These are phyloP conservation scores for Pestalotiopsis sp. DNA, from an alignment of 2,329 filamentous ascomycete genomes.

Conservation along the genomic window DNA sequence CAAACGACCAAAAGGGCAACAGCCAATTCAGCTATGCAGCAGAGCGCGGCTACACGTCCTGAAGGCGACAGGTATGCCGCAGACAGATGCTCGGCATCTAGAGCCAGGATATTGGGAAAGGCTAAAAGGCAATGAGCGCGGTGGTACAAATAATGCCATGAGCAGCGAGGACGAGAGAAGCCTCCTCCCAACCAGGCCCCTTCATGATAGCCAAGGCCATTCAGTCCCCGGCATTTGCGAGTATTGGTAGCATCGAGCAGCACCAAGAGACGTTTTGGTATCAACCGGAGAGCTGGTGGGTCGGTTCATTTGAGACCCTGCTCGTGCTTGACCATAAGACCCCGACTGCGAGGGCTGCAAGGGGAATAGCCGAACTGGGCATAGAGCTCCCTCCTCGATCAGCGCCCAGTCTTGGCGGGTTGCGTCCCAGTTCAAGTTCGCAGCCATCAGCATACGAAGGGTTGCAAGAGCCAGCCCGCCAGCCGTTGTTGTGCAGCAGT, in stretches of 20 bases:
- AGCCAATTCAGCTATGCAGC: neutral
- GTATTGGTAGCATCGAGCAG: neutral
- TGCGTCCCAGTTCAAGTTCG: neutral
- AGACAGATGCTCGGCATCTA: neutral
- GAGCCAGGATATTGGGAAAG: neutral
- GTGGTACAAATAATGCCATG: neutral
- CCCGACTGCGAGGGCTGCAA: neutral
- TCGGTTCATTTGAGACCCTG: conserved; percentile 29
- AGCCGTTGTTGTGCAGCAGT: neutral
- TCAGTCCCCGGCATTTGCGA: neutral
- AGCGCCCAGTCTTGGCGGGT: neutral
- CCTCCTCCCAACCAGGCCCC: neutral
- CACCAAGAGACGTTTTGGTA: neutral
- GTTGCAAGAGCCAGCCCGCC: neutral
- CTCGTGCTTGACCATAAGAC: conserved; percentile 16
- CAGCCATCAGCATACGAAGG: neutral
- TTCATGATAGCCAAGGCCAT: neutral
- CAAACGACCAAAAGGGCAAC: neutral
- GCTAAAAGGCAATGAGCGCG: neutral
- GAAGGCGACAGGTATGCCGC: neutral
- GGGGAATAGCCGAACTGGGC: conserved; percentile 17
- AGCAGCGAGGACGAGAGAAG: neutral
- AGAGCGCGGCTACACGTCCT: neutral
- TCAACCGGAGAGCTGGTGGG: conserved; percentile 20
- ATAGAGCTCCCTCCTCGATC: neutral